Conservation (phyloP, 2,329 filamentous ascomycete genomes). For the Ceratocystis alfenasii region DNA sequence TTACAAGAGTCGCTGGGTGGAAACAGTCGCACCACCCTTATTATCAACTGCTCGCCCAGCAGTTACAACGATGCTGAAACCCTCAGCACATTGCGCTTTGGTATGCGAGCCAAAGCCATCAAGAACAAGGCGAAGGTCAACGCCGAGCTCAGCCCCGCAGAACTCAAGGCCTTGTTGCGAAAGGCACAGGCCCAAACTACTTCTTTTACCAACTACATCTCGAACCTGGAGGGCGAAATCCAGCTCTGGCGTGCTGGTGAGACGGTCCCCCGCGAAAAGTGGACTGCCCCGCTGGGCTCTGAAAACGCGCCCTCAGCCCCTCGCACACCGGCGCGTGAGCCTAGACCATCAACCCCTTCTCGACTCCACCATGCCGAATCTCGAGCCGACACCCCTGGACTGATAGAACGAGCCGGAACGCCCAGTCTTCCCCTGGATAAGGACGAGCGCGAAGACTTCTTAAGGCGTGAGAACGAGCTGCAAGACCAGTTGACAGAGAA, state of each 20-base stretch:
- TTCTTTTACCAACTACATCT: conserved; percentile 78
- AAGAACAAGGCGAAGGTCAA: conserved; percentile 99
- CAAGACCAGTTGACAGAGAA: conserved; percentile 93
- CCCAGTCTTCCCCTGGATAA: conserved; percentile 83
- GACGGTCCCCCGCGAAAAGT: conserved; percentile 74
- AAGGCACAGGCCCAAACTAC: conserved; percentile 85
- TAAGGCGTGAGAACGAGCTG: conserved; percentile 88
- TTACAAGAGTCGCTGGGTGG: conserved; percentile 93
- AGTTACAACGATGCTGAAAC: conserved; percentile 97
- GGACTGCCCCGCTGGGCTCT: conserved; percentile 50
- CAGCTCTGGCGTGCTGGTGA: conserved; percentile 81
- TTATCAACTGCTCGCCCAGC: conserved; percentile 98
- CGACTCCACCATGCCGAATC: conserved; percentile 40
- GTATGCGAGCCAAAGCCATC: conserved; percentile 93
- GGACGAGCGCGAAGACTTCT: conserved; percentile 91
- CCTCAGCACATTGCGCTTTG: conserved; percentile 80
- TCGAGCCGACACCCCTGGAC: conserved; percentile 48
- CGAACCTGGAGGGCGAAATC: conserved; percentile 72
- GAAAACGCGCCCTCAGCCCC: conserved; percentile 20
- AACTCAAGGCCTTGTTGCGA: conserved; percentile 85
- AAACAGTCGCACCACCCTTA: conserved; percentile 95
- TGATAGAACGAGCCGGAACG: conserved; percentile 74
- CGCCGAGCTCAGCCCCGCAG: conserved; percentile 86
- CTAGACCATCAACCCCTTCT: conserved; percentile 39
- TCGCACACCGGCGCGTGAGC: conserved; percentile 34